Evolutionary conservation across 331 rosid genomes (phyloP).

Genomic region (Spiraea crenata): DNA sequence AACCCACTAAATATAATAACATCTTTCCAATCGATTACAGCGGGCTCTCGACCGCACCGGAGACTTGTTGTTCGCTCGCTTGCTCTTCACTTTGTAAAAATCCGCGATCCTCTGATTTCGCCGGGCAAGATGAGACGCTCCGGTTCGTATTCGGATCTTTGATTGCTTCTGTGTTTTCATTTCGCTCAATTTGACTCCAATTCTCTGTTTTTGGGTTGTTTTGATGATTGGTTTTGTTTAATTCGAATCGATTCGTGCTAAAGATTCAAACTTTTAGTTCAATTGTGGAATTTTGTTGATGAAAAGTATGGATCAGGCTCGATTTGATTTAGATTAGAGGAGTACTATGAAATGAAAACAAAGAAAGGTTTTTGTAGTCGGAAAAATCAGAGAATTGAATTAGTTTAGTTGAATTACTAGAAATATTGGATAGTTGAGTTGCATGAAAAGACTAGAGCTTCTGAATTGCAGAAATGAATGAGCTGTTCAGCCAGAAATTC

Average conservation of each 20-base stretch:
- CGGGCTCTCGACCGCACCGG: background rate
- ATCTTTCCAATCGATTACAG: background rate
- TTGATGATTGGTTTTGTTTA: background rate
- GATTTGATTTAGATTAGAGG: background rate
- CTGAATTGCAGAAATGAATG: background rate
- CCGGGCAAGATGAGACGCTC: conserved; percentile 75
- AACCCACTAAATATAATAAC: background rate
- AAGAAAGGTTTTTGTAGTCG: background rate
- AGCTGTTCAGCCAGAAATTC: background rate
- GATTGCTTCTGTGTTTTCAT: too few relatives aligned
- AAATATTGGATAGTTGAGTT: background rate
- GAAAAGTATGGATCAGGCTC: conserved; percentile 7
- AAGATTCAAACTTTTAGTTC: background rate
- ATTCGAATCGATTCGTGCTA: background rate
- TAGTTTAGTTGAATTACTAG: conserved; percentile 2
- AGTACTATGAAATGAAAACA: background rate
- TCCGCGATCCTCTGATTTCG: conserved; percentile 11
- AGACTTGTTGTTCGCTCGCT: conserved; percentile 11
- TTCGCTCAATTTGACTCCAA: background rate
- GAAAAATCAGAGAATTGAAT: background rate
- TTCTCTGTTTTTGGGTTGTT: background rate
- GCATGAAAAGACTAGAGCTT: background rate
- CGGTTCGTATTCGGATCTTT: conserved; percentile 29
- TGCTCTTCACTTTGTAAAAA: background rate
- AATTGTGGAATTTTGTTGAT: background rate